Conservation (phyloP, 169 alveolate genomes). For the Besnoitia besnoiti region DNA sequence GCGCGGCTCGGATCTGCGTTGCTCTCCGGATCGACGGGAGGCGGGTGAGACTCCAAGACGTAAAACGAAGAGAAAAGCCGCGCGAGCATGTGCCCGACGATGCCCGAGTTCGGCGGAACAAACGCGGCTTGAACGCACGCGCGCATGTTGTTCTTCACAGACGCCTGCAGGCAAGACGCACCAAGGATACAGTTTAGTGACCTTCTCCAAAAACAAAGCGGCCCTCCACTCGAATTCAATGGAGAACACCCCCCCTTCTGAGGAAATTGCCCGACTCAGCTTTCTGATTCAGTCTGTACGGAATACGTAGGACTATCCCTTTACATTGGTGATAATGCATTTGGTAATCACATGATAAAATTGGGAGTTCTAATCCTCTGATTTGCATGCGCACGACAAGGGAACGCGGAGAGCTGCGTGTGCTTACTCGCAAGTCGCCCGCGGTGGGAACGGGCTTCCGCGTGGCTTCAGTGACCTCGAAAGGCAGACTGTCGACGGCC, state of each 20-base stretch:
- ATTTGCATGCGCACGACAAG: too few species aligned
- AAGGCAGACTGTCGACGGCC: background rate
- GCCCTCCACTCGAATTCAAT: too few species aligned
- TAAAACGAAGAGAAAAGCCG: background rate
- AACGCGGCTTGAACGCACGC: background rate
- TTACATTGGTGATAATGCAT: too few species aligned
- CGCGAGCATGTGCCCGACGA: constrained; percentile 4
- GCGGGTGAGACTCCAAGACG: constrained; percentile 12
- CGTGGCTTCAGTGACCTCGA: background rate
- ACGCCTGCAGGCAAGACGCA: background rate
- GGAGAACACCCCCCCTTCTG: too few species aligned
- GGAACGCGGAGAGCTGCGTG: too few species aligned
- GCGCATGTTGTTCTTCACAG: background rate
- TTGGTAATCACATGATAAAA: too few species aligned
- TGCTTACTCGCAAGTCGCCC: background rate
- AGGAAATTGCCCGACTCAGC: too few species aligned
- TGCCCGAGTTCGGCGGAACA: constrained; percentile 1
- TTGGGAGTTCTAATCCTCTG: too few species aligned
- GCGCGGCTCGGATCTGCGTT: background rate
- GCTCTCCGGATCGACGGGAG: background rate
- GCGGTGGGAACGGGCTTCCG: background rate
- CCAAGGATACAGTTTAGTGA: too few species aligned
- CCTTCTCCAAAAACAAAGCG: too few species aligned
- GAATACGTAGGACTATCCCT: too few species aligned
- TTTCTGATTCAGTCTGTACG: too few species aligned